These are phyloP conservation scores for Saxispiralis lemnorum DNA, from an alignment of 495 filamentous ascomycete genomes.

Conservation along the genomic window DNA sequence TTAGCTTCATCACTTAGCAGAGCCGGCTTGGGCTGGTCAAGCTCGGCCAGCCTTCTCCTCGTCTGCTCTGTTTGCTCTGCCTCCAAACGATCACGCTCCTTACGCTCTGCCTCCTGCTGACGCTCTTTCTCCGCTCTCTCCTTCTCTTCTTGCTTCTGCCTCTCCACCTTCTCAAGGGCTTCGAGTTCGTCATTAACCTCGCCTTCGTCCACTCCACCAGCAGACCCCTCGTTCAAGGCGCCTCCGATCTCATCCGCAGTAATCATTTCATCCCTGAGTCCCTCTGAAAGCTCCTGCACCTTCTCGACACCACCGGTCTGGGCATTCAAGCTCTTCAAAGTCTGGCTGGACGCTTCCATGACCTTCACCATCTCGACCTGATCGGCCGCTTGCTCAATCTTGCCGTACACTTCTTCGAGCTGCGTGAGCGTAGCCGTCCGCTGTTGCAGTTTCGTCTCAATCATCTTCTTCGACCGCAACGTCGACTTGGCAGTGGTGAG, in stretches of 20 bases:
- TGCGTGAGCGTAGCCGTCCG: constrained; percentile 56
- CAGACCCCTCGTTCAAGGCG: constrained; percentile 46
- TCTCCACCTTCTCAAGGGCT: constrained; percentile 51
- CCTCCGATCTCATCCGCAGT: constrained; percentile 66
- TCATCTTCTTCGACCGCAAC: constrained; percentile 65
- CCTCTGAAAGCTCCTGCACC: constrained; percentile 23
- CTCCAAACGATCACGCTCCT: constrained; percentile 3
- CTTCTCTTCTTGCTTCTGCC: constrained; percentile 35
- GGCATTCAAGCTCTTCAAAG: constrained; percentile 53
- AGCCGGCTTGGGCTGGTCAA: constrained; percentile 10
- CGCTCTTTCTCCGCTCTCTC: constrained; percentile 25
- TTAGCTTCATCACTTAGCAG: too few species aligned
- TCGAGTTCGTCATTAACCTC: constrained; percentile 84
- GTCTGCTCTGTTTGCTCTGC: constrained; percentile 17
- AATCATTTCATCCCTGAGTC: constrained; percentile 56
- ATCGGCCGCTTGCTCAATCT: constrained; percentile 69
- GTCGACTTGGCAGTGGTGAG: constrained; percentile 54
- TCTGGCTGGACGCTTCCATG: constrained; percentile 59
- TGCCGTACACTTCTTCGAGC: constrained; percentile 59
- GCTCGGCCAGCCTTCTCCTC: constrained; percentile 19
- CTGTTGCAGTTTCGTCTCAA: constrained; percentile 49
- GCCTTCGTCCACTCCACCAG: constrained; percentile 49
- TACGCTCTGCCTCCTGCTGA: constrained; percentile 20
- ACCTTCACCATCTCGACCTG: constrained; percentile 63
- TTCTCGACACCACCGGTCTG: constrained; percentile 48